These are phyloP conservation scores for Albifimbria verrucaria DNA, from an alignment of 2,329 filamentous ascomycete genomes.

Conservation along the genomic window DNA sequence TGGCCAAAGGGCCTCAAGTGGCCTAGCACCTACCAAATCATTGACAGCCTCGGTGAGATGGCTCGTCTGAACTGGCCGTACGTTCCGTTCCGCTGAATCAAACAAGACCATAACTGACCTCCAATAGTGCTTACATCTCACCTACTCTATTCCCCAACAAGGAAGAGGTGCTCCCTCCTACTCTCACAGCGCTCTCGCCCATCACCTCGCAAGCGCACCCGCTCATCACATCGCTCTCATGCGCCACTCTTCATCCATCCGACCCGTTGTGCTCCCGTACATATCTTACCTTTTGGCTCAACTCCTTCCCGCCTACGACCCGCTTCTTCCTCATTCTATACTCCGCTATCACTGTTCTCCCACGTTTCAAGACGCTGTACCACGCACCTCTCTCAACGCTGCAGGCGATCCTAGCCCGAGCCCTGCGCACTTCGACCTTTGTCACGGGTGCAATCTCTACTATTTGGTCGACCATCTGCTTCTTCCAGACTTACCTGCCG, in stretches of 20 bases:
- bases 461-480: conserved; percentile 83
- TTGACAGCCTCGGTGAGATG: conserved; percentile 79
- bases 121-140: conserved; percentile 66
- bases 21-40: conserved; percentile 72
- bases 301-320: conserved; percentile 73
- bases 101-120: conserved; percentile 3
- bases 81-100: conserved; percentile 28
- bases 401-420: conserved; percentile 62
- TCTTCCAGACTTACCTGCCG: conserved; percentile 80
- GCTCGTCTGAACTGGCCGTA: conserved; percentile 81
- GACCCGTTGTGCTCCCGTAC: conserved; percentile 87
- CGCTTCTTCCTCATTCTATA: conserved; percentile 77
- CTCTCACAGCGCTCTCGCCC: conserved; percentile 67
- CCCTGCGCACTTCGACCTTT: conserved; percentile 74
- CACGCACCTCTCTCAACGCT: conserved; percentile 65
- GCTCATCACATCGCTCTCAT: conserved; percentile 79
- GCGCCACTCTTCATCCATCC: conserved; percentile 81
- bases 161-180: conserved; percentile 59
- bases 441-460: conserved; percentile 77
- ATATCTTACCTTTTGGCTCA: conserved; percentile 83
- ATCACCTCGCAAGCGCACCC: conserved; percentile 84
- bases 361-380: conserved; percentile 65
- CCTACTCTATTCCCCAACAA: conserved; percentile 81
- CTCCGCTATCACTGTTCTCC: conserved; percentile 62
- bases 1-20: conserved; percentile 67